phyloP scores from a whole-genome alignment of 1,284 basidiomycete genomes.

The Cryptococcus hybrid region DNA sequence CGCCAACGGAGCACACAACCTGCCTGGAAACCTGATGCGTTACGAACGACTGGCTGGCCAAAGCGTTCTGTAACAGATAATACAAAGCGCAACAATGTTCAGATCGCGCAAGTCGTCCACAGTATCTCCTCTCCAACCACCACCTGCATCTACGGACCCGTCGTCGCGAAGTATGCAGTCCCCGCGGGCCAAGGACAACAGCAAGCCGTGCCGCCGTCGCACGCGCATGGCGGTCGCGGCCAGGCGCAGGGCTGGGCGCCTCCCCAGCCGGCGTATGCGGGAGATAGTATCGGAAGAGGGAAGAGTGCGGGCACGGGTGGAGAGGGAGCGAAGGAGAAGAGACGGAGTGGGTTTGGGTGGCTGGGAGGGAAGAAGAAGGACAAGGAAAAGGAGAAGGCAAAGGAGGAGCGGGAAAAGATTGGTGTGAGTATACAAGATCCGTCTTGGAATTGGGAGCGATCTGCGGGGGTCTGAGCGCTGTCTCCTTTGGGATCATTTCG shows the following conservation, averaged over 20 bases:
- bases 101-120: neutral
- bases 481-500: neutral
- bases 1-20: neutral
- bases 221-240: too few species aligned
- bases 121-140: neutral
- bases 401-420: constrained; percentile 15
- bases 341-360: constrained; percentile 35
- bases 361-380: constrained; percentile 36
- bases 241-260: neutral
- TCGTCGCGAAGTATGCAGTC: neutral
- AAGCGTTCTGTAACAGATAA: neutral
- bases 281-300: neutral
- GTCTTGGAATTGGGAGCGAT: neutral
- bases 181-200: neutral
- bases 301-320: neutral
- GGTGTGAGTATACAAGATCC: constrained; percentile 10
- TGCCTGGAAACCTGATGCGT: neutral
- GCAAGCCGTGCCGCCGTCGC: too few species aligned
- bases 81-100: neutral
- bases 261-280: neutral
- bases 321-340: constrained; percentile 17
- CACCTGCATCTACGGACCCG: neutral
- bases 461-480: neutral
- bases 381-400: constrained; percentile 26
- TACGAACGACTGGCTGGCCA: neutral